A percentile compares a stretch with the other conserved stretches of the same genome.
Conservation (phyloP, 2,329 filamentous ascomycete genomes). For the Microascus cirrosus region DNA sequence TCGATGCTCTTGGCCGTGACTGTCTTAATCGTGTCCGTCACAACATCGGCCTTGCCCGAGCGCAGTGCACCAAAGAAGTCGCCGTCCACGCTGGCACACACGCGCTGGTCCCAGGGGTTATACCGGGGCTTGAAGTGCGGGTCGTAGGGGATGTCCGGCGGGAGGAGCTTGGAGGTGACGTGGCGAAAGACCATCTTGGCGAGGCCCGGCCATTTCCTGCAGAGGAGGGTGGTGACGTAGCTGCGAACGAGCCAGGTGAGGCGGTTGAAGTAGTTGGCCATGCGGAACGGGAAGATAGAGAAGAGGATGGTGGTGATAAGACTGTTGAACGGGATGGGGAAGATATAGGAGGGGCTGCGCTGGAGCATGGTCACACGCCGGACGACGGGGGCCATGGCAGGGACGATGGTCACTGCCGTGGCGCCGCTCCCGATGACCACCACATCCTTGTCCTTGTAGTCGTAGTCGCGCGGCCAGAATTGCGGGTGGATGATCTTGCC, state of each 20-base stretch:
- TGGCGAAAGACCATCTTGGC: constrained; percentile 22
- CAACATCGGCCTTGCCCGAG: constrained; percentile 29
- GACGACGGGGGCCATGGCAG: constrained; percentile 54
- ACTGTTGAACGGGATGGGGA: constrained; percentile 36
- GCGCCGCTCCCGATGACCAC: constrained; percentile 69
- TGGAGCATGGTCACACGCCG: constrained; percentile 67
- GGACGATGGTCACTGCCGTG: constrained; percentile 68
- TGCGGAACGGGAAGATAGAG: constrained; percentile 31
- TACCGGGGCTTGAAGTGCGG: constrained; percentile 56
- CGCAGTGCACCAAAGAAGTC: constrained; percentile 44
- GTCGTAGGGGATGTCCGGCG: constrained; percentile 39
- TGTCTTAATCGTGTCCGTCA: constrained; percentile 40
- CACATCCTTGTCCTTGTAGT: constrained; percentile 56
- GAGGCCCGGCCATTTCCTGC: constrained; percentile 15
- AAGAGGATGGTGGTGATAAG: constrained; percentile 23
- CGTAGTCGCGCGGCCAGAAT: constrained; percentile 62
- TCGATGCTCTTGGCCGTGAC: constrained; percentile 36
- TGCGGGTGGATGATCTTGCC: constrained; percentile 58
- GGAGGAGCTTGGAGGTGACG: constrained; percentile 38
- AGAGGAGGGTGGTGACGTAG: constrained; percentile 37
- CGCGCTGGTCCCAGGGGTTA: constrained; percentile 60
- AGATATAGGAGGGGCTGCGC: constrained; percentile 62
- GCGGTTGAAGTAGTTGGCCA: constrained; percentile 35
- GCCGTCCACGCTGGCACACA: constrained; percentile 53
- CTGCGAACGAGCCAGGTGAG: constrained; percentile 35